A percentile compares a stretch with the other conserved stretches of the same genome.
Conservation (phyloP, 371 early-diverging fungal species). For the Actinomortierella ambigua region DNA sequence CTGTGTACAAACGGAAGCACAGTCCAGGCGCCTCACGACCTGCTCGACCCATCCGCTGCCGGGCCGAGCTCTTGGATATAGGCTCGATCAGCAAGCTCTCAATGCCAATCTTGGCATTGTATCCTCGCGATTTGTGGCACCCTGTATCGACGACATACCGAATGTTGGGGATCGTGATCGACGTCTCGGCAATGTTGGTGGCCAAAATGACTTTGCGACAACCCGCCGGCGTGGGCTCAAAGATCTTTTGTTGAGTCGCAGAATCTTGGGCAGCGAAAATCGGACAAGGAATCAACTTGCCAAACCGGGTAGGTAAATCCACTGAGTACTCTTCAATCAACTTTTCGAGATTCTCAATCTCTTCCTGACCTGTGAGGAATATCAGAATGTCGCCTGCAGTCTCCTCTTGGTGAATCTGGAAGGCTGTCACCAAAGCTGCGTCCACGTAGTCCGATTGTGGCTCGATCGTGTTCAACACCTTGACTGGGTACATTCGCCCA, state of each 20-base stretch:
- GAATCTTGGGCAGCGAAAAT: slow-evolving; percentile 95
- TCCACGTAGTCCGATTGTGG: slow-evolving; percentile 93
- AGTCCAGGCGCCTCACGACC: slow-evolving; percentile 87
- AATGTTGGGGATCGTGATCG: slow-evolving; percentile 97
- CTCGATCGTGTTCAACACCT: slow-evolving; percentile 74
- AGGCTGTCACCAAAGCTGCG: slow-evolving; percentile 81
- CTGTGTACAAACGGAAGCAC: slow-evolving; percentile 96
- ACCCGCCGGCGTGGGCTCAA: slow-evolving; percentile 84
- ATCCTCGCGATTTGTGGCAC: slow-evolving; percentile 94
- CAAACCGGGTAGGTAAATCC: slow-evolving; percentile 69
- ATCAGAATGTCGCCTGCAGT: slow-evolving; percentile 90
- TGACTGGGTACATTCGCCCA: slow-evolving; percentile 91
- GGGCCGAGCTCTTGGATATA: slow-evolving; percentile 93
- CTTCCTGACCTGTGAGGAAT: slow-evolving; percentile 85
- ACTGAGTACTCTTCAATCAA: slow-evolving; percentile 73
- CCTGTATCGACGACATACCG: slow-evolving; percentile 98
- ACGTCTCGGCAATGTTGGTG: slow-evolving; percentile 99
- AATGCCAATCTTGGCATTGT: slow-evolving; percentile 87
- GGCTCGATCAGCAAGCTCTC: slow-evolving; percentile 88
- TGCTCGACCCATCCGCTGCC: slow-evolving; percentile 97
- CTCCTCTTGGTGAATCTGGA: slow-evolving; percentile 90
- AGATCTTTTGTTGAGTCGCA: slow-evolving; percentile 87
- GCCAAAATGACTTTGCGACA: slow-evolving; percentile 93
- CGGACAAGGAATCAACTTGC: slow-evolving; percentile 85
- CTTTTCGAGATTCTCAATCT: slow-evolving; percentile 88